phyloP scores from a whole-genome alignment of 768 basidiomycete genomes.

The Dioszegia hungarica region DNA sequence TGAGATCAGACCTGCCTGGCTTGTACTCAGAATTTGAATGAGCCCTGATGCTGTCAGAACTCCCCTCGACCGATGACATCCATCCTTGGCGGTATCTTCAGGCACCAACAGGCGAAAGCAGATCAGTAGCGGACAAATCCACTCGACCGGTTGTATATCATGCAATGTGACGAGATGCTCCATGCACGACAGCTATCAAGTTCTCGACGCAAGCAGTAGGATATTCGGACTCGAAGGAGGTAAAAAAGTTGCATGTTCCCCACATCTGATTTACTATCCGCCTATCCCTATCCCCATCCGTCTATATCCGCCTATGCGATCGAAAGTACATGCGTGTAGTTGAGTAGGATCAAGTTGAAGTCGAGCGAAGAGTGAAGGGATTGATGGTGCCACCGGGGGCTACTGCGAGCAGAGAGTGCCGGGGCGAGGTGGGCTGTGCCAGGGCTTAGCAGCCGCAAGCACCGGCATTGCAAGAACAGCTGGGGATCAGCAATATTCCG shows the following conservation, averaged over 20 bases:
- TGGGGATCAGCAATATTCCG: neutral
- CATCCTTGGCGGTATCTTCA: neutral
- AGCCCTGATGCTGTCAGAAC: no score
- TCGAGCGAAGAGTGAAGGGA: constrained; percentile 2
- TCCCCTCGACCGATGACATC: neutral
- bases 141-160: no score
- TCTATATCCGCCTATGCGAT: constrained; percentile 2
- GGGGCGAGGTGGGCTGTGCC: no score
- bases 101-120: neutral
- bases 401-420: neutral
- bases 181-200: no score
- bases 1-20: neutral
- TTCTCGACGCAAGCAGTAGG: no score
- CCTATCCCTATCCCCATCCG: neutral
- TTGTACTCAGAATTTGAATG: neutral
- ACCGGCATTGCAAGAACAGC: constrained; percentile 2
- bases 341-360: neutral
- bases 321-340: neutral
- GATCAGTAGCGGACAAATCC: no score
- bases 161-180: no score
- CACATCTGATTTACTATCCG: neutral
- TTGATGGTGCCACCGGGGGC: neutral
- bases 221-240: neutral
- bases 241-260: constrained; percentile 1
- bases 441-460: constrained; percentile 2